Evolutionary conservation across 1,139 yeast species (phyloP), one percentile per base, ranked within the genome.

Genomic region (Yamadazyma triangularis): DNA sequence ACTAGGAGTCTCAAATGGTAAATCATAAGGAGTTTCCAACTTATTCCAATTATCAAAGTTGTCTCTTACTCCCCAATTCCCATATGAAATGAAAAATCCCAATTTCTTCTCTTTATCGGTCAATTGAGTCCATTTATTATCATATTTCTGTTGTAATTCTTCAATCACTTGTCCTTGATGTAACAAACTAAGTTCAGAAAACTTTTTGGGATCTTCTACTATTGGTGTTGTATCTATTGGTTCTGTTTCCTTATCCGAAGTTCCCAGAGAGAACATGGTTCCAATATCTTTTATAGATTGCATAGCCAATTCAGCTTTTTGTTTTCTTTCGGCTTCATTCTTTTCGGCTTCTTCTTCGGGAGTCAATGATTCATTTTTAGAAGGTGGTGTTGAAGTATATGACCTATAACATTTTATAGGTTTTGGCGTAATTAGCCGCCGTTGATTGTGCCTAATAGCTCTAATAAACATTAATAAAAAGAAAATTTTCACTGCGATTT

Each of bases 1-100:
- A 1, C 47, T 39, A 1, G 39, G 34, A 0, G 72, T 64, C 7
- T 59, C 39, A 42, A 78, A 79, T 2, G 84, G 83, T 30, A 78
- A 56, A 49, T 79, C 86, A 27, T 53, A 61, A 2, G 80, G 79
- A 2, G 64, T 57, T 14, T 54, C 60, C 8, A 13, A 15, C 2
- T 60, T 53, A 26, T 56, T 55, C 61, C 79, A 59, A 34, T 64
- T 64, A 26, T 57, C 56, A 38, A 78, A 74, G 11, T 73, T 70
- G 33, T 76, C 81, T 38, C 86, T 62, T 1, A 70, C 74, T 0
- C 83, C 86, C 72, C 81, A 75, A 38, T 77, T 62, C 2, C 84
- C 85, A 50, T 77, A 79, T 0, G 78, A 69, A 26, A 78, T 68
- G 54, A 64, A 78, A 46, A 75, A 75, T 2, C 75, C 69, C 43